Conservation (phyloP, 2,329 filamentous ascomycete species). For the Rhinocladiella similis region DNA sequence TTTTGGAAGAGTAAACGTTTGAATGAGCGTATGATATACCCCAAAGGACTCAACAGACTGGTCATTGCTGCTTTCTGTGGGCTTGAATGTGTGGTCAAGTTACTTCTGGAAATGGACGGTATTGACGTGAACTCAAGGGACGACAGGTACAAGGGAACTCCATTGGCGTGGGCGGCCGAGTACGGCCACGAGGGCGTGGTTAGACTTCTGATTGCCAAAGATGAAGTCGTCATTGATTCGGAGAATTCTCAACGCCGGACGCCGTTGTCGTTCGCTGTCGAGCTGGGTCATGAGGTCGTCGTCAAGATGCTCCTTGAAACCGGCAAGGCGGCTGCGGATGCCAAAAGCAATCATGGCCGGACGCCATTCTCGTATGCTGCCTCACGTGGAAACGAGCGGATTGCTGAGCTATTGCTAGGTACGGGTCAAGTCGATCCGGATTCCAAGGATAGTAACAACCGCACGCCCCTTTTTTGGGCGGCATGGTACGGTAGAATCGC, state of each 20-base stretch:
- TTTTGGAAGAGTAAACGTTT: not conserved
- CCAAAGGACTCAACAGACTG: not conserved
- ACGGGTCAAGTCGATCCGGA: constrained; percentile 3
- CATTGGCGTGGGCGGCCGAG: too few species aligned
- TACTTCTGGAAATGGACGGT: not conserved
- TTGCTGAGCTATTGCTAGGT: constrained; percentile 15
- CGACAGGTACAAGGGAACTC: too few species aligned
- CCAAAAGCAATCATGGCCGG: constrained; percentile 4
- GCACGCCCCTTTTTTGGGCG: constrained; percentile 30
- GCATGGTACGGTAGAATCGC: constrained; percentile 26
- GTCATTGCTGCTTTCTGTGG: not conserved
- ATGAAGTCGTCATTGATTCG: too few species aligned
- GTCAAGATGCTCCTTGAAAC: constrained; percentile 16
- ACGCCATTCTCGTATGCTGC: constrained; percentile 13
- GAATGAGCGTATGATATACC: not conserved
- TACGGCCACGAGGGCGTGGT: not conserved
- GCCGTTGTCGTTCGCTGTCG: constrained; percentile 8
- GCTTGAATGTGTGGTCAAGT: not conserved
- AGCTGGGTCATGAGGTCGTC: constrained; percentile 11
- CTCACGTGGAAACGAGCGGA: constrained; percentile 4
- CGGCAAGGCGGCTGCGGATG: not conserved
- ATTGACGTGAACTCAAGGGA: not conserved
- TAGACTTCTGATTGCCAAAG: constrained; percentile 1
- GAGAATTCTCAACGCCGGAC: not conserved
- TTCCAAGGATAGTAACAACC: constrained; percentile 21